Conservation (phyloP, 345 rosid genomes). For the Murraya paniculata region DNA sequence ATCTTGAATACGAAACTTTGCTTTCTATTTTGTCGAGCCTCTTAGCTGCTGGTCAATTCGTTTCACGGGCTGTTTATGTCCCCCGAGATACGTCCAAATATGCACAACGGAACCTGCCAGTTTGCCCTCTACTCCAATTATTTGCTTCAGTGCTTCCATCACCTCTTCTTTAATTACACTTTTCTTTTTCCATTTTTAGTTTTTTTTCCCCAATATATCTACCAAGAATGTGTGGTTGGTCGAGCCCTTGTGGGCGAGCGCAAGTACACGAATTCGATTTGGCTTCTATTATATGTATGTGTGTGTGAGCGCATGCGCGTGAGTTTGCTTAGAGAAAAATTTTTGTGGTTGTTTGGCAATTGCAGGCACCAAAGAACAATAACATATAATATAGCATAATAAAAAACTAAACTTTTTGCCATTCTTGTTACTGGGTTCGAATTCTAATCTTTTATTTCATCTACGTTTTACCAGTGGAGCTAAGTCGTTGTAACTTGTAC, state of each 20-base stretch:
- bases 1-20: neutral
- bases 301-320: neutral
- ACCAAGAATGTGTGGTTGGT: neutral
- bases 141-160: neutral
- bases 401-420: no score
- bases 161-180: neutral
- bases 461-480: no score
- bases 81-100: conserved; percentile 10
- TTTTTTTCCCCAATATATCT: neutral
- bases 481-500: no score
- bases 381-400: no score
- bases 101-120: neutral
- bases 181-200: no score
- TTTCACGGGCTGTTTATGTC: conserved; percentile 24
- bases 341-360: no score
- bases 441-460: no score
- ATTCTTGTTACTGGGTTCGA: no score
- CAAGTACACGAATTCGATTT: neutral
- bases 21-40: neutral
- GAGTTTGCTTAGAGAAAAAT: neutral
- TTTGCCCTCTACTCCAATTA: no score
- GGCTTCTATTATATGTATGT: neutral
- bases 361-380: no score
- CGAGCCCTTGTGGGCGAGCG: neutral
- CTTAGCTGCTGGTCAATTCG: conserved; percentile 1